Conservation (phyloP, 805 yeast genomes). For the Ogataea trehaloabstinens region DNA sequence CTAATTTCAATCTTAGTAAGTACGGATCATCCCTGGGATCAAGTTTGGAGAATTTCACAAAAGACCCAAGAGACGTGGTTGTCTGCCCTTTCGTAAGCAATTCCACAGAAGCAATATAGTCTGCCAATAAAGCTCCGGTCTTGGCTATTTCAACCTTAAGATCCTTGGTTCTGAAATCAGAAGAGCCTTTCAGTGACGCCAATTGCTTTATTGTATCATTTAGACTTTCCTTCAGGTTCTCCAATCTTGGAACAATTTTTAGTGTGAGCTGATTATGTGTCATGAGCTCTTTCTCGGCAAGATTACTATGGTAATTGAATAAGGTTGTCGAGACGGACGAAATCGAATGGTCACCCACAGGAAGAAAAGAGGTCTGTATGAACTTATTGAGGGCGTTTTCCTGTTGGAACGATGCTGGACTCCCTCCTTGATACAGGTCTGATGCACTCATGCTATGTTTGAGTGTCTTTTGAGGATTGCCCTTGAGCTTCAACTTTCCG, state of each 20-base stretch:
- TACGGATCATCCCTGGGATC: constrained; percentile 55
- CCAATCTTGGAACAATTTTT: constrained; percentile 52
- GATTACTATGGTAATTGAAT: constrained; percentile 28
- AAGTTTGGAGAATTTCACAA: constrained; percentile 21
- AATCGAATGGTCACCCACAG: constrained; percentile 37
- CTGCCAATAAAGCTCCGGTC: constrained; percentile 55
- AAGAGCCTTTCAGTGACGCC: constrained; percentile 43
- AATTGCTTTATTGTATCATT: constrained; percentile 55
- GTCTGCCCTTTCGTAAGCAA: constrained; percentile 37
- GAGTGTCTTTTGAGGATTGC: constrained; percentile 19
- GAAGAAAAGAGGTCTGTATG: constrained; percentile 46
- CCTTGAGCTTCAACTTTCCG: constrained; percentile 28
- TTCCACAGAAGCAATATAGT: constrained; percentile 45
- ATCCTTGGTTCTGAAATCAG: constrained; percentile 57
- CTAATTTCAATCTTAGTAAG: constrained; percentile 56
- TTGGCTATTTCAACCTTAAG: constrained; percentile 59
- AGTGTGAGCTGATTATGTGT: constrained; percentile 50
- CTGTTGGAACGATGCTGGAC: constrained; percentile 14
- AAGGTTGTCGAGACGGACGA: constrained; percentile 32
- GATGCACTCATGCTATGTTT: constrained; percentile 22
- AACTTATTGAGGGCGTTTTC: constrained; percentile 37
- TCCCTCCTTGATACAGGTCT: constrained; percentile 22
- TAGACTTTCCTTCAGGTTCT: constrained; percentile 52
- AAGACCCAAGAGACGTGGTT: constrained; percentile 31
- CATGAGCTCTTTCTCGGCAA: constrained; percentile 45